Percentiles rank a stretch among this genome's conserved stretches.
Conservation (phyloP, 768 basidiomycete genomes). For the Flagelloscypha sp. region DNA sequence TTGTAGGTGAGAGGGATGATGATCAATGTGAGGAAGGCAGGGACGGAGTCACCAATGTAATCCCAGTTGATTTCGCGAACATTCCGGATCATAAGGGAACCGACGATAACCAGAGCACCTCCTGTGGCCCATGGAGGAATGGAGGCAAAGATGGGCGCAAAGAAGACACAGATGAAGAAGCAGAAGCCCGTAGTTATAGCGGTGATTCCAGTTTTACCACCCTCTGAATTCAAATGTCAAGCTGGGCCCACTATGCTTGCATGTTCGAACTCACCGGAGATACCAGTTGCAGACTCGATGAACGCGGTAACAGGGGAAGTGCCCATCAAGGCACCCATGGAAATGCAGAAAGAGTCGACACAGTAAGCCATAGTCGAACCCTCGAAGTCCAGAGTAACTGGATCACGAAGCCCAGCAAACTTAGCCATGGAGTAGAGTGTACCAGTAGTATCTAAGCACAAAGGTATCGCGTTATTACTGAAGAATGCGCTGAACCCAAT, state of each 20-base stretch:
- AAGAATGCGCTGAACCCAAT: background rate
- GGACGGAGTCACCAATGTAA: constrained; percentile 80
- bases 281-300: constrained; percentile 78
- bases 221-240: constrained; percentile 41
- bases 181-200: constrained; percentile 63
- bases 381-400: constrained; percentile 81
- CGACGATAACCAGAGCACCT: constrained; percentile 76
- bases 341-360: constrained; percentile 73
- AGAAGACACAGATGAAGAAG: constrained; percentile 83
- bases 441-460: constrained; percentile 37
- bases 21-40: constrained; percentile 76
- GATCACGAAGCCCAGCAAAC: constrained; percentile 82
- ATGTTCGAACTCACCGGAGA: constrained; percentile 40
- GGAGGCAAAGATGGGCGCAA: constrained; percentile 81
- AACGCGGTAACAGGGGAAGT: constrained; percentile 78
- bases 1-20: constrained; percentile 76
- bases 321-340: constrained; percentile 73
- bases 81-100: constrained; percentile 84
- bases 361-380: constrained; percentile 76
- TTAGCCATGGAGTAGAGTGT: constrained; percentile 89
- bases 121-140: constrained; percentile 87
- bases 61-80: constrained; percentile 86
- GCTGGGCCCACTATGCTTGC: background rate
- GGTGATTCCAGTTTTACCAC: constrained; percentile 81
- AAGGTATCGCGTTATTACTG: constrained; percentile 24